Evolutionary conservation across 2,329 filamentous ascomycete species (phyloP).

Genomic region (Monilinia aucupariae): DNA sequence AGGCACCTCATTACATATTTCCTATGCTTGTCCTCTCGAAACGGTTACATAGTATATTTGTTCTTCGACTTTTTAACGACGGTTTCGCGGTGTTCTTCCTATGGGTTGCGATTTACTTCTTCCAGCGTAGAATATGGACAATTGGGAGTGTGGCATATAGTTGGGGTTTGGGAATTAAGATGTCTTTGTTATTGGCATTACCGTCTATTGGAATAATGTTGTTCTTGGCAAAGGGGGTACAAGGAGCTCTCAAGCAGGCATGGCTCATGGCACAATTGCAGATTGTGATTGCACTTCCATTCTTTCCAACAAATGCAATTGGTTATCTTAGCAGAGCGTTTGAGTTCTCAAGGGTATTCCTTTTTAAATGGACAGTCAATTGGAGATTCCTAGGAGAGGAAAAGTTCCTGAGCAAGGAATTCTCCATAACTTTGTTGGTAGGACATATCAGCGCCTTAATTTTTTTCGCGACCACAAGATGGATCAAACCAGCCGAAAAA

Average conservation of each 20-base stretch:
- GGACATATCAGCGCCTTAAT: conserved; percentile 51
- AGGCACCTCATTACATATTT: conserved; percentile 83
- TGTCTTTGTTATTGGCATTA: conserved; percentile 78
- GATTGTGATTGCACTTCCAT: conserved; percentile 61
- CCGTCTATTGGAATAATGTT: conserved; percentile 75
- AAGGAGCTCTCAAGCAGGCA: conserved; percentile 60
- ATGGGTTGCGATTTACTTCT: conserved; percentile 72
- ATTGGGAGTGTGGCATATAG: conserved; percentile 68
- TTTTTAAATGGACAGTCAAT: conserved; percentile 98
- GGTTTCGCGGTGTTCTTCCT: conserved; percentile 80
- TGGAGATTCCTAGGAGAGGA: conserved; percentile 93
- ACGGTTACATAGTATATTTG: conserved; percentile 85
- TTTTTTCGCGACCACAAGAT: conserved; percentile 52
- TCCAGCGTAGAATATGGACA: conserved; percentile 71
- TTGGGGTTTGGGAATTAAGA: conserved; percentile 84
- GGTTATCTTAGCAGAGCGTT: conserved; percentile 82
- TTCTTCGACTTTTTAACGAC: conserved; percentile 94
- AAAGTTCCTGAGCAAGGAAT: conserved; percentile 64
- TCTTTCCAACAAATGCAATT: conserved; percentile 56
- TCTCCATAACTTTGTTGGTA: conserved; percentile 52
- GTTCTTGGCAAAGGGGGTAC: conserved; percentile 65
- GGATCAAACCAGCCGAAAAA: conserved; percentile 53
- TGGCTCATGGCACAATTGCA: conserved; percentile 74
- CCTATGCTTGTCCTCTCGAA: conserved; percentile 84
- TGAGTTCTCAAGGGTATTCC: conserved; percentile 82